phyloP scores from a whole-genome alignment of 495 filamentous ascomycete species.

The Achaetomiella virescens region DNA sequence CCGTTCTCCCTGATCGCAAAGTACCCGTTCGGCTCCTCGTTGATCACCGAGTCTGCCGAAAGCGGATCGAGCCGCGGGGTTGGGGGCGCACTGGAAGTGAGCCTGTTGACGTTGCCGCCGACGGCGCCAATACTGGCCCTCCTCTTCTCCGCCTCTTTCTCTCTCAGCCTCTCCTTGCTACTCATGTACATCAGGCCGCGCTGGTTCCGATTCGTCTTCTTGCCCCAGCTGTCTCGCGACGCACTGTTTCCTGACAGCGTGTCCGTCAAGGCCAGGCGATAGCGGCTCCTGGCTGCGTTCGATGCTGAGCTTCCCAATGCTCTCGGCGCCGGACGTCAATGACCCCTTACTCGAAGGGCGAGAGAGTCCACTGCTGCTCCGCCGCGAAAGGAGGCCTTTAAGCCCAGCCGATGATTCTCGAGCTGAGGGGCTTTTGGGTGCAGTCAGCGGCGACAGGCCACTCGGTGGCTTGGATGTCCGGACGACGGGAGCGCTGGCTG shows the following conservation, averaged over 20 bases:
- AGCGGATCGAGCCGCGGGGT: slow-evolving; percentile 39
- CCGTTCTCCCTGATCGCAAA: slow-evolving; percentile 2
- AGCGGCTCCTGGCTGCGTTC: slow-evolving; percentile 42
- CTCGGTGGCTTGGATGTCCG: slow-evolving; percentile 79
- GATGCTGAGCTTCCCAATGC: slow-evolving; percentile 54
- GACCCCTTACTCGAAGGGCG: slow-evolving; percentile 50
- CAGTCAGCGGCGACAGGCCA: slow-evolving; percentile 62
- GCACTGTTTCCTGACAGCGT: slow-evolving; percentile 35
- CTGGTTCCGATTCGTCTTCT: slow-evolving; percentile 44
- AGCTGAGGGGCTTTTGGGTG: slow-evolving; percentile 38
- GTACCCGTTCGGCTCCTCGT: slow-evolving; percentile 40
- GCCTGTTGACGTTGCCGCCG: slow-evolving; percentile 30
- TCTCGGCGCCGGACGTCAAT: slow-evolving; percentile 45
- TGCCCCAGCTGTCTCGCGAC: slow-evolving; percentile 49
- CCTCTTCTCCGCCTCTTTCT: slow-evolving; percentile 48
- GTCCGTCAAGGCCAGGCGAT: slow-evolving; percentile 32
- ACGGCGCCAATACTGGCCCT: slow-evolving; percentile 35
- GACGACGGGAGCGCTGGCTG: slow-evolving; percentile 75
- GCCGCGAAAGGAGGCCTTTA: slow-evolving; percentile 39
- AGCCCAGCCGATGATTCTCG: slow-evolving; percentile 39
- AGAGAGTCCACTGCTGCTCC: slow-evolving; percentile 36
- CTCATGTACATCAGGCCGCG: slow-evolving; percentile 56
- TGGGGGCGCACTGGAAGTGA: slow-evolving; percentile 17
- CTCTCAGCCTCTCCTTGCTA: slow-evolving; percentile 50
- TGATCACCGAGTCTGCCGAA: slow-evolving; percentile 47